phyloP scores from a whole-genome alignment of 2,329 filamentous ascomycete genomes.

The Epichloe hybrida region DNA sequence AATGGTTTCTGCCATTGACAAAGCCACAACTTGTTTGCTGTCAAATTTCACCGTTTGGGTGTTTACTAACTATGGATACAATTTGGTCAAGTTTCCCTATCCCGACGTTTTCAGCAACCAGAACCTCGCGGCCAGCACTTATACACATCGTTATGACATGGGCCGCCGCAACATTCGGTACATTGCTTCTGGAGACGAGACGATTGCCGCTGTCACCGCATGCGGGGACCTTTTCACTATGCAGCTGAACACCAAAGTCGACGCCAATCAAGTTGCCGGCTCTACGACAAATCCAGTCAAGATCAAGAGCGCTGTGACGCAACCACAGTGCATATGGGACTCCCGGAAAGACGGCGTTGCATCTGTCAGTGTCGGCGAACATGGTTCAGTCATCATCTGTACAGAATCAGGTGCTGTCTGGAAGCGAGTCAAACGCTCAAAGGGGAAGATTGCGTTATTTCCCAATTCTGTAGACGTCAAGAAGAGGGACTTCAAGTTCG shows the following conservation, averaged over 20 bases:
- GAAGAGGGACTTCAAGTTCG: constrained; percentile 88
- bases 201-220: constrained; percentile 74
- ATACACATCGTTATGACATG: constrained; percentile 36
- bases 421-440: constrained; percentile 71
- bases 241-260: constrained; percentile 54
- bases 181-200: constrained; percentile 76
- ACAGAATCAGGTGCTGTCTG: constrained; percentile 89
- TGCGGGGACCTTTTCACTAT: constrained; percentile 83
- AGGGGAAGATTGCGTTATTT: constrained; percentile 54
- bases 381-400: constrained; percentile 88
- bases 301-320: constrained; percentile 68
- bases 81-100: constrained; percentile 72
- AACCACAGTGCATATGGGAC: constrained; percentile 75
- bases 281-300: constrained; percentile 91
- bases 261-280: constrained; percentile 42
- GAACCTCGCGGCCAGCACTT: constrained; percentile 50
- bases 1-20: constrained; percentile 78
- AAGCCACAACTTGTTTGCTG: constrained; percentile 73
- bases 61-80: constrained; percentile 91
- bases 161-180: constrained; percentile 57
- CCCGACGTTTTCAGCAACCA: constrained; percentile 57
- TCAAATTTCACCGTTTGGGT: constrained; percentile 84
- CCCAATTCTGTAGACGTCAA: constrained; percentile 39
- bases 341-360: constrained; percentile 74
- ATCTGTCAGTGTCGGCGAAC: constrained; percentile 79